Evolutionary conservation across 148 eudicot genomes (phyloP).

Genomic region (Tetragonia tetragonoides): DNA sequence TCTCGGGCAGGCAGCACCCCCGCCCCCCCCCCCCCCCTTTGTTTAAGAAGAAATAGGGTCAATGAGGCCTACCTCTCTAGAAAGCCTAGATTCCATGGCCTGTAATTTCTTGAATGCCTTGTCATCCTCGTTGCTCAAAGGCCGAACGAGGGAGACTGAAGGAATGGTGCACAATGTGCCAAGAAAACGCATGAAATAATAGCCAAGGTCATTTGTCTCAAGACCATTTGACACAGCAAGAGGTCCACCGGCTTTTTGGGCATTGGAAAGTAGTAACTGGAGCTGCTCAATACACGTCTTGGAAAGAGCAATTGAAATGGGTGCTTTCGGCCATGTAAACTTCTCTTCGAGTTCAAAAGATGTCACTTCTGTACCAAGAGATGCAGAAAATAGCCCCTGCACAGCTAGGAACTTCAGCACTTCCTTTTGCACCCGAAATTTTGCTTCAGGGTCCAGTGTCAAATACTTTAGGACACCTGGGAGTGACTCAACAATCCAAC

Average conservation of each 20-base stretch:
- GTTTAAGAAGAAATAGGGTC: not conserved
- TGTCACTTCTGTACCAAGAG: constrained; percentile 93
- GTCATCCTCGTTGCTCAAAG: constrained; percentile 76
- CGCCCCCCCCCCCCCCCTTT: no score
- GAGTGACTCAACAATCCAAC: constrained; percentile 86
- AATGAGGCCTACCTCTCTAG: constrained; percentile 59
- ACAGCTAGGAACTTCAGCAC: constrained; percentile 90
- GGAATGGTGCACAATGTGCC: constrained; percentile 81
- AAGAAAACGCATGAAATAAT: constrained; percentile 80
- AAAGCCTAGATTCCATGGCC: constrained; percentile 68
- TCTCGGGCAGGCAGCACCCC: not conserved
- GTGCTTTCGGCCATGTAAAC: constrained; percentile 85
- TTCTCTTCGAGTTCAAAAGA: constrained; percentile 91
- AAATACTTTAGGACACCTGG: constrained; percentile 61
- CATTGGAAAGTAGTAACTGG: constrained; percentile 70
- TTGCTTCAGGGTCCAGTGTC: constrained; percentile 68
- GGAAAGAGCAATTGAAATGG: constrained; percentile 76
- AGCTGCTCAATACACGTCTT: constrained; percentile 88
- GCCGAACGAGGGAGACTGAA: constrained; percentile 75
- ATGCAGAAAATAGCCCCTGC: constrained; percentile 91
- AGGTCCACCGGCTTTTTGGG: constrained; percentile 76
- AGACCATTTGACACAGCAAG: constrained; percentile 50
- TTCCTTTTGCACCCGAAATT: constrained; percentile 76
- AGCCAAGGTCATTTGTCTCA: constrained; percentile 83
- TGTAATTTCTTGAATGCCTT: constrained; percentile 73